Evolutionary conservation across 1,284 basidiomycete species (phyloP).

Genomic region (Limonomyces culmigenus): DNA sequence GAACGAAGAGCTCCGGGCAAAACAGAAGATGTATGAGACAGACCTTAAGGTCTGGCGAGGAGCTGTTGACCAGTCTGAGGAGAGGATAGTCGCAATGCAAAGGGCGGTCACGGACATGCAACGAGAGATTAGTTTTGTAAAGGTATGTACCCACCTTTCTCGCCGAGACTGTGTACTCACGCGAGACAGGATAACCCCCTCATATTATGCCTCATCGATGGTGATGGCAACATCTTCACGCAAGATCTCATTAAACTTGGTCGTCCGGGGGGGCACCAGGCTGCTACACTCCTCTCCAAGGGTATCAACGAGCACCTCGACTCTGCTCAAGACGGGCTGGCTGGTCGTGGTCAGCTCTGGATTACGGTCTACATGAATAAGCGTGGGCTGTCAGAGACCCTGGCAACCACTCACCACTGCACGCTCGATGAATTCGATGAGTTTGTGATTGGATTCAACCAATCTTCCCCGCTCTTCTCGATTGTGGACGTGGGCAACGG

Average conservation of each 20-base stretch:
- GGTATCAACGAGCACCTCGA: constrained; percentile 20
- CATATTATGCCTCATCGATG: constrained; percentile 24
- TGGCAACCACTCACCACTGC: constrained; percentile 18
- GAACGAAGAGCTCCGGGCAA: no score
- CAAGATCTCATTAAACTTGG: constrained; percentile 21
- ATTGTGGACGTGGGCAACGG: constrained; percentile 38
- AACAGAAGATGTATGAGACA: no score
- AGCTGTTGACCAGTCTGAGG: no score
- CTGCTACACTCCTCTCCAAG: constrained; percentile 23
- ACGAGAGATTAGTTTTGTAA: no score
- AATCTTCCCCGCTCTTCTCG: constrained; percentile 26
- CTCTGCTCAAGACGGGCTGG: constrained; percentile 11
- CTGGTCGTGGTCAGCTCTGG: constrained; percentile 20
- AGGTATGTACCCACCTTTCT: no score
- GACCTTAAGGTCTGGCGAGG: no score
- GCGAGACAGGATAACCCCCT: constrained; percentile 24
- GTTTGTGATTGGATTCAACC: constrained; percentile 29
- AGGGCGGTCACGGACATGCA: no score
- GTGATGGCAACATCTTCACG: constrained; percentile 30
- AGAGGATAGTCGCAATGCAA: no score
- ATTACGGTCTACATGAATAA: constrained; percentile 28
- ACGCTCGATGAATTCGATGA: constrained; percentile 22
- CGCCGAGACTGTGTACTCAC: no score
- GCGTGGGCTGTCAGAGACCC: constrained; percentile 21
- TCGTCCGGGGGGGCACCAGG: constrained; percentile 21